Conservation (phyloP, 768 basidiomycete species). For the Trametes maxima region DNA sequence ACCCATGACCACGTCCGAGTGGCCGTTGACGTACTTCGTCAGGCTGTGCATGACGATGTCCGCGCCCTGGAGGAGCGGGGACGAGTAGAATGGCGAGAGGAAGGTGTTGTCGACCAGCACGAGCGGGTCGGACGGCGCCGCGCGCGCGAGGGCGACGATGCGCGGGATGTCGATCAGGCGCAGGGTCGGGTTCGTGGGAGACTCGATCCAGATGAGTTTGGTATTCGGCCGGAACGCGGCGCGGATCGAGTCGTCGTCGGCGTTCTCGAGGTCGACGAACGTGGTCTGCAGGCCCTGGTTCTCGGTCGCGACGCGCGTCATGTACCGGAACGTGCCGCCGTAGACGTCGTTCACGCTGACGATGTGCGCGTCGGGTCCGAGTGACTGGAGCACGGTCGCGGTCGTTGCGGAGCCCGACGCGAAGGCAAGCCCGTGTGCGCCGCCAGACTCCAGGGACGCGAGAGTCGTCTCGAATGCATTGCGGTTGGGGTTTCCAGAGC, state of each 20-base stretch:
- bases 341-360: constrained; percentile 92
- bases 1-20: constrained; percentile 93
- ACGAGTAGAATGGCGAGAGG: constrained; percentile 88
- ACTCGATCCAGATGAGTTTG: constrained; percentile 94
- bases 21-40: constrained; percentile 93
- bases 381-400: constrained; percentile 75
- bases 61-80: constrained; percentile 82
- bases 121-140: constrained; percentile 66
- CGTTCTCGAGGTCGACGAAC: constrained; percentile 79
- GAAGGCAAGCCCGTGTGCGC: constrained; percentile 75
- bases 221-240: constrained; percentile 74
- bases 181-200: constrained; percentile 94
- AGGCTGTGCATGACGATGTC: constrained; percentile 85
- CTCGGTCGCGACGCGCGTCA: constrained; percentile 64
- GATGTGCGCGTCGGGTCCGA: constrained; percentile 77
- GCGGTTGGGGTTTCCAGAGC: constrained; percentile 88
- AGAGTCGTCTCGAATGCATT: constrained; percentile 76
- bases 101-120: constrained; percentile 95
- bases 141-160: constrained; percentile 64
- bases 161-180: constrained; percentile 80
- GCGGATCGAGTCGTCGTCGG: constrained; percentile 64
- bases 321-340: constrained; percentile 89
- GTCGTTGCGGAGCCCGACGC: constrained; percentile 86
- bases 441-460: constrained; percentile 77
- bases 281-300: constrained; percentile 71